Percentiles rank a stretch among this genome's conserved stretches.
phyloP scores from a whole-genome alignment of 1,284 basidiomycete species.

The Tylopilus sp. region DNA sequence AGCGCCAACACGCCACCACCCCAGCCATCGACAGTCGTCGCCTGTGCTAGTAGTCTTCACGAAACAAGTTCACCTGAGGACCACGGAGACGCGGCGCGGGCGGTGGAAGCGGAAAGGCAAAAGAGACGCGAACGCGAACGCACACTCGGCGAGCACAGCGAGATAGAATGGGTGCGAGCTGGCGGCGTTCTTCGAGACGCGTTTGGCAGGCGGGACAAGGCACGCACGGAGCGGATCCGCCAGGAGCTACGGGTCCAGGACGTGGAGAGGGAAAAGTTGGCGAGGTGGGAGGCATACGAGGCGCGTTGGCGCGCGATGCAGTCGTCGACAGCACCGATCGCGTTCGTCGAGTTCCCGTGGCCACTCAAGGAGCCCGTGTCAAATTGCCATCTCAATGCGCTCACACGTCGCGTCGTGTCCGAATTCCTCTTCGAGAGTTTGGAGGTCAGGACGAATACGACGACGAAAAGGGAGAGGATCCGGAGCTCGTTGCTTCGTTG shows the following conservation, averaged over 20 bases:
- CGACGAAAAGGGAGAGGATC: slow-evolving; percentile 49
- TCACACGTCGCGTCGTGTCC: slow-evolving; percentile 43
- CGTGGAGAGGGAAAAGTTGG: slow-evolving; percentile 17
- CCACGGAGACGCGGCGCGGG: neutral
- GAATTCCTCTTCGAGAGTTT: slow-evolving; percentile 54
- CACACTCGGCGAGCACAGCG: slow-evolving; percentile 37
- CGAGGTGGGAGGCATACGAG: slow-evolving; percentile 51
- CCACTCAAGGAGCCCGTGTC: slow-evolving; percentile 38
- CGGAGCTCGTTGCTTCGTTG: slow-evolving; percentile 59
- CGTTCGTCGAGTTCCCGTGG: slow-evolving; percentile 58
- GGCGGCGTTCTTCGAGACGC: slow-evolving; percentile 52
- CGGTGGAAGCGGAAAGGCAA: slow-evolving; percentile 18
- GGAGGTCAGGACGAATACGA: slow-evolving; percentile 37
- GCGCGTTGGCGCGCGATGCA: slow-evolving; percentile 41
- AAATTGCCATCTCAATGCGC: slow-evolving; percentile 29
- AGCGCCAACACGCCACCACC: neutral
- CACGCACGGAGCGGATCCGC: slow-evolving; percentile 38
- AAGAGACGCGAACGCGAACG: slow-evolving; percentile 30
- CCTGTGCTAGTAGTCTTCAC: slow-evolving; percentile 4
- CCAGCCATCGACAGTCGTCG: neutral
- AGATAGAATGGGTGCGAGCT: slow-evolving; percentile 55
- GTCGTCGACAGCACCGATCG: slow-evolving; percentile 17
- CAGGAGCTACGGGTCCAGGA: slow-evolving; percentile 23
- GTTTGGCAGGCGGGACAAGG: slow-evolving; percentile 45
- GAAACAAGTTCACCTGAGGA: neutral